Evolutionary conservation across 2,329 filamentous ascomycete genomes (phyloP).

Genomic region (Stenocarpella maydis): DNA sequence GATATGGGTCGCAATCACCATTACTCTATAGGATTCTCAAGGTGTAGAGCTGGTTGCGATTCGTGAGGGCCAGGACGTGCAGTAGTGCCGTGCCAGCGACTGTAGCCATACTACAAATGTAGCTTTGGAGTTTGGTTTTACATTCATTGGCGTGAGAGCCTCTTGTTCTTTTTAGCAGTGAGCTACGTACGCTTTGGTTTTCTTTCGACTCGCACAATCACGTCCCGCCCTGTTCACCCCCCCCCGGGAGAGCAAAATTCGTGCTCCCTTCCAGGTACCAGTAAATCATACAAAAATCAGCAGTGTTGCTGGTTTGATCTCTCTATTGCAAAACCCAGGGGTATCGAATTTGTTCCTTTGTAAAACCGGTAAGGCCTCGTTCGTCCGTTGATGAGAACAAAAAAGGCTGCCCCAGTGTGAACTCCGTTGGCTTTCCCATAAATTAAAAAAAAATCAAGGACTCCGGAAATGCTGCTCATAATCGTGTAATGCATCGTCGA

Average conservation of each 20-base stretch:
- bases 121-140: not conserved
- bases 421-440: slow-evolving; percentile 29
- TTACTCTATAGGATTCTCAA: not conserved
- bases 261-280: not conserved
- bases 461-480: slow-evolving; percentile 38
- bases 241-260: too few species aligned
- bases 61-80: not conserved
- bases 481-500: slow-evolving; percentile 25
- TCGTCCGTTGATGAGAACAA: slow-evolving; percentile 15
- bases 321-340: slow-evolving; percentile 29
- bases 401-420: slow-evolving; percentile 1
- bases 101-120: not conserved
- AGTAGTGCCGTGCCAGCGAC: not conserved
- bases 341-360: slow-evolving; percentile 30
- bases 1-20: not conserved
- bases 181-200: not conserved
- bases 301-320: slow-evolving; percentile 32
- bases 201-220: slow-evolving; percentile 5
- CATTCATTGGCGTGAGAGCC: not conserved
- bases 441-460: not conserved
- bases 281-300: slow-evolving; percentile 29
- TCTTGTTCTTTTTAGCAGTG: not conserved
- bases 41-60: not conserved
- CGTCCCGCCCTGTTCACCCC: not conserved
- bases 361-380: slow-evolving; percentile 9